Percentiles rank a stretch among this genome's conserved stretches.
phyloP scores from a whole-genome alignment of 768 basidiomycete species.

The Lyophyllum decastes region DNA sequence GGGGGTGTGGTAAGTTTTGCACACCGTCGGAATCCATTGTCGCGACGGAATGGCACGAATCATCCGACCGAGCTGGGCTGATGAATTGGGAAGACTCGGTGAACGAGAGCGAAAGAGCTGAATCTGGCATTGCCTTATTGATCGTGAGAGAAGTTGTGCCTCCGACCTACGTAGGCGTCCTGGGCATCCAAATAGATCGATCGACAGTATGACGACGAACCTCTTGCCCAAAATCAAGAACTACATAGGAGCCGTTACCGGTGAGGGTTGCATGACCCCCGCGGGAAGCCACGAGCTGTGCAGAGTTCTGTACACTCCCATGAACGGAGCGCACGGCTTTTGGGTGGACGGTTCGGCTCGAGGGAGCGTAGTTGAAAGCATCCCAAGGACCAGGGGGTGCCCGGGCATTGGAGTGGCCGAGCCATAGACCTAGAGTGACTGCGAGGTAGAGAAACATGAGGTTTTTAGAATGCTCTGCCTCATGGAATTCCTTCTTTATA shows the following conservation, averaged over 20 bases:
- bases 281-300: conserved; percentile 24
- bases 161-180: conserved; percentile 25
- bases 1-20: conserved; percentile 30
- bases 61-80: conserved; percentile 42
- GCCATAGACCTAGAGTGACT: neutral
- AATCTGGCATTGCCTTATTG: conserved; percentile 23
- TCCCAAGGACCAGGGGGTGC: conserved; percentile 47
- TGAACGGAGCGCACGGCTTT: conserved; percentile 23
- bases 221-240: conserved; percentile 41
- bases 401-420: conserved; percentile 10
- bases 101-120: conserved; percentile 47
- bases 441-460: conserved; percentile 1
- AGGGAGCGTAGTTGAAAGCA: conserved; percentile 41
- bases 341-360: conserved; percentile 31
- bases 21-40: conserved; percentile 35
- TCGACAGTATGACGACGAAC: conserved; percentile 15
- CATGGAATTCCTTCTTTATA: neutral
- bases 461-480: neutral
- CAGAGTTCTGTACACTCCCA: conserved; percentile 27
- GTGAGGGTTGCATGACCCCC: conserved; percentile 26
- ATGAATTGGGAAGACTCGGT: conserved; percentile 53
- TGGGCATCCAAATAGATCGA: neutral
- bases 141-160: conserved; percentile 32
- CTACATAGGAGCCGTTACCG: conserved; percentile 34
- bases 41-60: conserved; percentile 29